Base-by-base conservation (phyloP, 225 moss, liverwort and hornwort genomes). In the Sphagnum contortum region DNA sequence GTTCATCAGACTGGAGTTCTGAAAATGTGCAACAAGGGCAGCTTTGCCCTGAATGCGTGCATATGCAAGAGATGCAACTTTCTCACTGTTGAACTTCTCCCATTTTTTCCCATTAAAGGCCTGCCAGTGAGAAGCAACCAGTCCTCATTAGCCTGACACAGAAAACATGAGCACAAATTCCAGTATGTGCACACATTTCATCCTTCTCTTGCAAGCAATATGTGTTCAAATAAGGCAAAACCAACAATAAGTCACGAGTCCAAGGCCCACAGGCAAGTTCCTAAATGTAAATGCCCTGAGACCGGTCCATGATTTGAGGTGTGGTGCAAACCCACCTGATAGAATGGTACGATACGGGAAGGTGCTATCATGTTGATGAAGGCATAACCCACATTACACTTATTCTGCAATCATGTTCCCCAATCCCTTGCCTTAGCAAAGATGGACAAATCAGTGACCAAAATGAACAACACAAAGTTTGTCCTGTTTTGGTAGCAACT, bases 51-150 rank as follows among this genome's bases (percentile, higher is more conserved):
- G 96, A 63, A 98, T 98, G 47, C 96, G 87, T 6, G 96, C 92
- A 57, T 98, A 98, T 13, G 96, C 96, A 62, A 98, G 76, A 5
- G 96, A 98, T 3, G 96, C 96, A 48, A 98, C 96, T 74, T 98
- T 98, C 73, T 98, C 96, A 55, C 92, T 92, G 66, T 98, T 98
- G 60, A 98, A 98, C 60, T 92, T 98, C 68, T 96, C 96, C 96
- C 96, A 96, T 50, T 96, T 96, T 71, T 96, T 96, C 10, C 96
- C 96, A 62, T 96, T 96, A 70, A 96, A 96, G 12, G 96, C 96
- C 72, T 85, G 78, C 68, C 73, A 12, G 29, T 29, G 29, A 2
- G 60, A 54, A 61, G 12, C 3, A 8, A 56, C 49, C 8, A 10
- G 9, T 44, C 12, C 44, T 3, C 5, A 49, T 61, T 50, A n/a